These are phyloP conservation scores for Rhynchospora tenuis DNA, from an alignment of 176 grass and related monocot species.

Conservation along the genomic window DNA sequence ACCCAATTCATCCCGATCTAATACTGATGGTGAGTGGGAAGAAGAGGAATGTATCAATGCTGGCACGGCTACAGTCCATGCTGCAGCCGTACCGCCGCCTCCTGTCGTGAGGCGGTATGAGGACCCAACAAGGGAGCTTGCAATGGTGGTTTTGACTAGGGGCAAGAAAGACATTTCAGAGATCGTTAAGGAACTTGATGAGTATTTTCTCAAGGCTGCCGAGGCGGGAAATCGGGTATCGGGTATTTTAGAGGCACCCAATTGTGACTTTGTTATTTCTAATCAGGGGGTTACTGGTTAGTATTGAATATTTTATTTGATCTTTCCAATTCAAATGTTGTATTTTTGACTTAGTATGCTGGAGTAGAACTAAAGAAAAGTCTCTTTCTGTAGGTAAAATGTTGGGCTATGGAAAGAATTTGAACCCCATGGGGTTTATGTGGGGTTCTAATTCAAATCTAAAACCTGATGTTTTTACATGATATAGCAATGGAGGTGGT, in stretches of 20 bases:
- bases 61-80: conserved; percentile 25
- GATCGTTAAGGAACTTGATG: conserved; percentile 88
- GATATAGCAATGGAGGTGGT: conserved; percentile 35
- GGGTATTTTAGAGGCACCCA: conserved; percentile 65
- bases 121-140: conserved; percentile 59
- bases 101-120: conserved; percentile 55
- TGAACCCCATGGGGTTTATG: conserved; percentile 60
- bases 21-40: conserved; percentile 75
- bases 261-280: conserved; percentile 49
- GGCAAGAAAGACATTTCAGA: conserved; percentile 76
- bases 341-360: neutral
- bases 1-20: conserved; percentile 64
- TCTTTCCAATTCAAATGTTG: neutral
- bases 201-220: conserved; percentile 97
- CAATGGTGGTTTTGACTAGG: conserved; percentile 67
- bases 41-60: conserved; percentile 40
- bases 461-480: neutral
- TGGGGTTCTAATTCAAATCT: conserved; percentile 27
- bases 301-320: neutral
- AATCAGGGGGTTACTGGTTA: conserved; percentile 28
- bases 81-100: conserved; percentile 33
- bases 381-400: conserved; percentile 51
- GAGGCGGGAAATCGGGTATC: conserved; percentile 73
- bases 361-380: neutral
- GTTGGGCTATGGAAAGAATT: conserved; percentile 69